These are phyloP conservation scores for Colletotrichum filicis DNA, from an alignment of 2,329 filamentous ascomycete genomes.

Conservation along the genomic window DNA sequence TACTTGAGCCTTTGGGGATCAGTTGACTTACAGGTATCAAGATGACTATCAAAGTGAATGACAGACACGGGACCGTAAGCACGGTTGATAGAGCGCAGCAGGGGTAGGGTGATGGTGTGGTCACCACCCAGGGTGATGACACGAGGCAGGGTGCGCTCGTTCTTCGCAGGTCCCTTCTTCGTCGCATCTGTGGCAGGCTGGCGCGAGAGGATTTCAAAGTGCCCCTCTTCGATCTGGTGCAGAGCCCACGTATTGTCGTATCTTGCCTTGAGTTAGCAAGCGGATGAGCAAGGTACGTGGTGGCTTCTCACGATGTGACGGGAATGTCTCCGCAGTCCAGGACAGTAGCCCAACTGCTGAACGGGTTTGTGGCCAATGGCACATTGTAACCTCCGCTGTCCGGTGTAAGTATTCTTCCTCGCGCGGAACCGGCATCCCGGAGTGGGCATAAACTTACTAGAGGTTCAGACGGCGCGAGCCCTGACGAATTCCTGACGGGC, in stretches of 20 bases:
- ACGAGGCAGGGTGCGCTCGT: conserved; percentile 80
- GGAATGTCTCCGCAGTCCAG: conserved; percentile 88
- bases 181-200: conserved; percentile 75
- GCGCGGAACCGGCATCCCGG: conserved; percentile 27
- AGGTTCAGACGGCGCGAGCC: conserved; percentile 87
- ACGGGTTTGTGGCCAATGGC: conserved; percentile 81
- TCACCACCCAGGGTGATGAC: conserved; percentile 81
- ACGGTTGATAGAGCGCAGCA: conserved; percentile 69
- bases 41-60: conserved; percentile 72
- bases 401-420: conserved; percentile 43
- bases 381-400: conserved; percentile 89
- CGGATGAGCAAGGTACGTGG: conserved; percentile 10
- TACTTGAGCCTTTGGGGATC: conserved; percentile 28
- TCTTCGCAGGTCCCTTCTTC: conserved; percentile 74
- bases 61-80: conserved; percentile 70
- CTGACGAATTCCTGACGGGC: conserved; percentile 86
- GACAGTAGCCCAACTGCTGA: conserved; percentile 83
- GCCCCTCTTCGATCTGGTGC: conserved; percentile 86
- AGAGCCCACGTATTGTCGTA: conserved; percentile 88
- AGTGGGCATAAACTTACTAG: conserved; percentile 71
- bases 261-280: conserved; percentile 49
- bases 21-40: conserved; percentile 70
- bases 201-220: conserved; percentile 79
- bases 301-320: conserved; percentile 75
- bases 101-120: conserved; percentile 70